Conservation (phyloP, 352 stramenopile species). For the Phytophthora litchii region DNA sequence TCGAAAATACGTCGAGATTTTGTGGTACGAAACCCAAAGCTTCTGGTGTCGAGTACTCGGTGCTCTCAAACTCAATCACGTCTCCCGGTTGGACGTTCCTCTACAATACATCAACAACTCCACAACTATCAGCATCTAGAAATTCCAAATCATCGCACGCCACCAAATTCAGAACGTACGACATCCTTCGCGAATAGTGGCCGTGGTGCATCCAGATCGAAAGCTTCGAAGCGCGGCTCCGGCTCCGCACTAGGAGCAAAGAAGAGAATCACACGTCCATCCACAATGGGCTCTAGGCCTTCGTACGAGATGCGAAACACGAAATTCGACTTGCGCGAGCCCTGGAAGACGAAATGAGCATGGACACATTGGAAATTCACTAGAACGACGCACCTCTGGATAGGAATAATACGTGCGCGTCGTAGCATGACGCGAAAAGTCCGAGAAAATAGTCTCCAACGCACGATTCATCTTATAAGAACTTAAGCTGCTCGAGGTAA, state of each 20-base stretch:
- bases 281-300: constrained; percentile 38
- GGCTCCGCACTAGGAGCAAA: constrained; percentile 46
- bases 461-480: constrained; percentile 61
- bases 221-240: constrained; percentile 62
- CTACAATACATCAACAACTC: constrained; percentile 27
- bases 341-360: constrained; percentile 31
- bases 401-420: constrained; percentile 64
- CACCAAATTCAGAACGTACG: constrained; percentile 25
- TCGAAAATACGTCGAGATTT: constrained; percentile 50
- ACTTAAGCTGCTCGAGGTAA: constrained; percentile 4
- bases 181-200: constrained; percentile 76
- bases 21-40: constrained; percentile 68
- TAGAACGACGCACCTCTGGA: constrained; percentile 46
- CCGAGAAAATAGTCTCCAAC: constrained; percentile 68
- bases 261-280: constrained; percentile 68
- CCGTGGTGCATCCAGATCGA: constrained; percentile 59
- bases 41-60: constrained; percentile 57
- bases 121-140: constrained; percentile 1
- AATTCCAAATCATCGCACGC: constrained; percentile 2
- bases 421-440: constrained; percentile 51
- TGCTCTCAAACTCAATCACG: constrained; percentile 71
- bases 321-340: constrained; percentile 50
- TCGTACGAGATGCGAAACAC: constrained; percentile 59
- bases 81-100: constrained; percentile 54
- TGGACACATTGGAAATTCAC: neutral